Percentiles rank a stretch among this genome's conserved stretches.
Evolutionary conservation across 139 green algal species (phyloP).

Genomic region (Chlorella sp.): DNA sequence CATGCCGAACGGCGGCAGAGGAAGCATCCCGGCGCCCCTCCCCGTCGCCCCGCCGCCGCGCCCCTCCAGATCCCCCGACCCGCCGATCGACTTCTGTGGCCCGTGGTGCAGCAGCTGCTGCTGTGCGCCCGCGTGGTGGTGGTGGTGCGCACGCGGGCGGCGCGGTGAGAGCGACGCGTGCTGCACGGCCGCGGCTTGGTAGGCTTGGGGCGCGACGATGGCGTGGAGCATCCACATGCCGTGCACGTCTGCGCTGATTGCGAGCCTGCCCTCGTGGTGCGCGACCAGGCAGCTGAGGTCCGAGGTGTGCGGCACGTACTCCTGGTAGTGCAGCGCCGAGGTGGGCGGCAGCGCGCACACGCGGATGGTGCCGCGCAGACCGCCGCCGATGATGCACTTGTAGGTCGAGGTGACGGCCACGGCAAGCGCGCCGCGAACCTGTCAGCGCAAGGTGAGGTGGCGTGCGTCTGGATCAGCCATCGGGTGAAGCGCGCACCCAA

Average conservation of each 20-base stretch:
- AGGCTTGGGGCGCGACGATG: slow-evolving; percentile 14
- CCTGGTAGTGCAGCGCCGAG: slow-evolving; percentile 1
- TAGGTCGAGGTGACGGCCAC: background rate
- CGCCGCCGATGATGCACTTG: slow-evolving; percentile 5
- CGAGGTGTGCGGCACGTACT: slow-evolving; percentile 21
- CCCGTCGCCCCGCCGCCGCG: background rate
- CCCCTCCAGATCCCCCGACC: background rate
- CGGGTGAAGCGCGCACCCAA: no score
- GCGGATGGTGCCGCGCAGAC: slow-evolving; percentile 7
- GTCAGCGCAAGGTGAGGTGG: no score
- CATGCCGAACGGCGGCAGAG: background rate
- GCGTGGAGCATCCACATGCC: slow-evolving; percentile 29
- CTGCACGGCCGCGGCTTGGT: background rate
- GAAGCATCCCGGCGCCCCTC: background rate
- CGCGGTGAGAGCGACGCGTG: background rate
- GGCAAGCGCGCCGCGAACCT: background rate
- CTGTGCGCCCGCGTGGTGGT: no score
- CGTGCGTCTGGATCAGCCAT: no score
- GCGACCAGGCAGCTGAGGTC: slow-evolving; percentile 17
- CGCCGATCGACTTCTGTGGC: no score
- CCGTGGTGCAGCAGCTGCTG: no score
- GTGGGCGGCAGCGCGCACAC: background rate
- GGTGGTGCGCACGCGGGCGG: background rate
- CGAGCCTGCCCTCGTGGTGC: slow-evolving; percentile 16
- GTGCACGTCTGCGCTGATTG: slow-evolving; percentile 20